Conservation (phyloP, 78 protist species). For the Emiliania huxleyi region DNA sequence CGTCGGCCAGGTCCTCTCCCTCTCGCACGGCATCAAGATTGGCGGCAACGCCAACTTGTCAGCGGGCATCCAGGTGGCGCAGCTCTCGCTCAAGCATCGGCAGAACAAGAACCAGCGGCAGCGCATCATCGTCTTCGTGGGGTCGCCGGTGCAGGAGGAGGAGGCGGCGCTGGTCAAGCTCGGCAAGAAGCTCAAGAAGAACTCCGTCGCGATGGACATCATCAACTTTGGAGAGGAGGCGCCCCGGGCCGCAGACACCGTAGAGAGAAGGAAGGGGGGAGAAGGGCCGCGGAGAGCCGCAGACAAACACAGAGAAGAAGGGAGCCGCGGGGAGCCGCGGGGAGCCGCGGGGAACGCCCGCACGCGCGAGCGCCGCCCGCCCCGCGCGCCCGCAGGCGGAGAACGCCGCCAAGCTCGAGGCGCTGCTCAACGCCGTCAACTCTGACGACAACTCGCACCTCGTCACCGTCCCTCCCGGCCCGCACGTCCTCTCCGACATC, state of each 20-base stretch:
- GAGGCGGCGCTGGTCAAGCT: slow-evolving; percentile 61
- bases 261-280: too few relatives aligned
- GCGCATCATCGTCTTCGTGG: slow-evolving; percentile 88
- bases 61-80: slow-evolving; percentile 43
- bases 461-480: slow-evolving; percentile 84
- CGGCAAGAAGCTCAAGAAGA: slow-evolving; percentile 87
- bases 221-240: slow-evolving; percentile 86
- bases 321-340: too few relatives aligned
- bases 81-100: slow-evolving; percentile 86
- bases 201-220: slow-evolving; percentile 84
- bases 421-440: slow-evolving; percentile 81
- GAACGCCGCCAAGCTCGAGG: slow-evolving; percentile 81
- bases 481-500: slow-evolving; percentile 79
- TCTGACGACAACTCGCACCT: slow-evolving; percentile 80
- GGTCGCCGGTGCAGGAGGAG: slow-evolving; percentile 74
- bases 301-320: too few relatives aligned
- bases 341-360: too few relatives aligned
- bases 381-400: too few relatives aligned
- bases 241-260: too few relatives aligned
- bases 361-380: too few relatives aligned
- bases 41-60: slow-evolving; percentile 25
- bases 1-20: slow-evolving; percentile 52
- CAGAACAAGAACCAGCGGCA: slow-evolving; percentile 85
- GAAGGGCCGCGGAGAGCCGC: too few relatives aligned
- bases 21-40: slow-evolving; percentile 26